Evolutionary conservation across 371 early-diverging fungal genomes (phyloP).

Genomic region (Capillidium heterosporum): DNA sequence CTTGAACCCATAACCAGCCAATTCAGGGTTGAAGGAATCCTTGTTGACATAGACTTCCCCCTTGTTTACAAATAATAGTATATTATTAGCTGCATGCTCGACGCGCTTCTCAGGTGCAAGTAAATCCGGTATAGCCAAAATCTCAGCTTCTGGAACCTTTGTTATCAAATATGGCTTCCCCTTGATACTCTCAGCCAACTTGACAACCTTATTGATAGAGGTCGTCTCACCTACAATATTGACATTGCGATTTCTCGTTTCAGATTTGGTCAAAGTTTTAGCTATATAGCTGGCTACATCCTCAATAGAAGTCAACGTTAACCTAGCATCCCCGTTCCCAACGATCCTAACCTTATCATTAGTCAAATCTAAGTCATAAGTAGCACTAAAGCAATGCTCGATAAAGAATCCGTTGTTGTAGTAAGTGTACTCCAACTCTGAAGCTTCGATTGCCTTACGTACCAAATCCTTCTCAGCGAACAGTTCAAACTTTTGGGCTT

Average conservation of each 20-base stretch:
- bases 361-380: background rate
- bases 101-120: no score
- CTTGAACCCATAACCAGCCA: no score
- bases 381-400: background rate
- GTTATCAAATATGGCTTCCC: background rate
- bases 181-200: background rate
- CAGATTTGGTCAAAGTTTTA: background rate
- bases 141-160: background rate
- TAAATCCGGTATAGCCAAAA: no score
- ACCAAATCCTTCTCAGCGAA: background rate
- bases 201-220: background rate
- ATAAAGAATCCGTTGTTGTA: slow-evolving; percentile 1
- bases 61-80: no score
- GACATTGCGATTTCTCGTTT: background rate
- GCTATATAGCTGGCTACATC: background rate
- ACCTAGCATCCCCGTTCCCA: background rate
- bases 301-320: background rate
- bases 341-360: background rate
- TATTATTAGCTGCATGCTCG: no score
- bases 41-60: no score
- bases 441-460: background rate
- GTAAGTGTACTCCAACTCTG: background rate
- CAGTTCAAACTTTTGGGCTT: background rate
- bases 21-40: no score
- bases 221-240: background rate